Conservation (phyloP, 192 early-diverging fungal genomes). For the Backusella westeae region DNA sequence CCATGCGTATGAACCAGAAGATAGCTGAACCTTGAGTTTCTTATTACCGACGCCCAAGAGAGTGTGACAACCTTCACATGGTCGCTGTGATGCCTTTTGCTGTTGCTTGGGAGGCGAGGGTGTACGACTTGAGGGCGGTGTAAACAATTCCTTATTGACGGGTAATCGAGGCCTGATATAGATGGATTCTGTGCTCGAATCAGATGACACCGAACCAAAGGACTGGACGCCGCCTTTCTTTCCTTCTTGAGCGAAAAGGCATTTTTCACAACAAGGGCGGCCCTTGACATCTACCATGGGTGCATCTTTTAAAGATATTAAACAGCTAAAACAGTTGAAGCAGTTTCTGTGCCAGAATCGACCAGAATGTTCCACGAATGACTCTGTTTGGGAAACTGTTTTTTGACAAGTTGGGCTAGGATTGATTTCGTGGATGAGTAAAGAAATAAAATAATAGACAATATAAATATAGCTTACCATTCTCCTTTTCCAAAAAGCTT, state of each 20-base stretch:
- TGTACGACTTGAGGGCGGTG: neutral
- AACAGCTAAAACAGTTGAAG: conserved; percentile 44
- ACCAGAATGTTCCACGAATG: conserved; percentile 17
- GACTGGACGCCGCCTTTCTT: neutral
- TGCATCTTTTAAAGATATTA: conserved; percentile 22
- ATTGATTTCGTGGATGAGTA: neutral
- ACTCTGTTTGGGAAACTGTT: conserved; percentile 15
- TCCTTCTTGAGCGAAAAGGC: conserved; percentile 41
- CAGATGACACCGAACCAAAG: neutral
- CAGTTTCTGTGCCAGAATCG: conserved; percentile 33
- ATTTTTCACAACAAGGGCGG: conserved; percentile 47
- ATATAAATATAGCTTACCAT: neutral
- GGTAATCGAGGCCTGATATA: neutral
- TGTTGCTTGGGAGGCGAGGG: neutral
- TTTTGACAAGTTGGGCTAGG: conserved; percentile 12
- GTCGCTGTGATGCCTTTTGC: neutral
- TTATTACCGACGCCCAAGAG: neutral
- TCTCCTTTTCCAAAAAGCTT: conserved; percentile 3
- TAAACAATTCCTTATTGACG: neutral
- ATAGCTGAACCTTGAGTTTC: neutral
- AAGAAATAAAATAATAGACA: neutral
- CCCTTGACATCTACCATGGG: conserved; percentile 47
- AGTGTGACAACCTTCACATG: neutral
- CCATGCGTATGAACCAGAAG: conserved; percentile 16
- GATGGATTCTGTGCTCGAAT: neutral